These are phyloP conservation scores for Lophium mytilinum DNA, from an alignment of 495 filamentous ascomycete genomes.

Conservation along the genomic window DNA sequence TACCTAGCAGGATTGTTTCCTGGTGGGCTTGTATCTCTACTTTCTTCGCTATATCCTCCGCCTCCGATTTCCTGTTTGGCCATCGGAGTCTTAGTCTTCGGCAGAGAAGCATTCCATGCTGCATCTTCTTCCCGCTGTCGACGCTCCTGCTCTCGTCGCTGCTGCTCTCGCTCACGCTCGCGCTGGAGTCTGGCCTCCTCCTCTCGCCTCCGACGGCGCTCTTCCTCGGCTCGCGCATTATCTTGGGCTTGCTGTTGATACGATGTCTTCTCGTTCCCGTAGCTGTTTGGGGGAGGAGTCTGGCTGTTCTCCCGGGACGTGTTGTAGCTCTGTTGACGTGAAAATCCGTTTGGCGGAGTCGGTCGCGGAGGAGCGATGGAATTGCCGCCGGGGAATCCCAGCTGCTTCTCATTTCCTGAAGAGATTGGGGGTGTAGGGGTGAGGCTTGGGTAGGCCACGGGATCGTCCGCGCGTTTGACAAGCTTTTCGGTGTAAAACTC, in stretches of 20 bases:
- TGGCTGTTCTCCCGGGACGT: constrained; percentile 20
- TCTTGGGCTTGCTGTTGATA: constrained; percentile 12
- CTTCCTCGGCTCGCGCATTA: constrained; percentile 26
- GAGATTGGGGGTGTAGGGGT: constrained; percentile 56
- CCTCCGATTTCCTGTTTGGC: constrained; percentile 78
- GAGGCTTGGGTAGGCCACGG: constrained; percentile 63
- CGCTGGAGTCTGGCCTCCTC: constrained; percentile 36
- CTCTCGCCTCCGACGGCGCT: constrained; percentile 41
- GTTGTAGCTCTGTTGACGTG: constrained; percentile 40
- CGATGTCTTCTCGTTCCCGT: not conserved
- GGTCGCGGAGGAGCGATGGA: constrained; percentile 74
- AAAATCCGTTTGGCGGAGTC: constrained; percentile 46
- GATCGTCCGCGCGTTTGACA: constrained; percentile 76
- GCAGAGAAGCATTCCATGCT: constrained; percentile 78
- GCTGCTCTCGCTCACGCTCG: constrained; percentile 44
- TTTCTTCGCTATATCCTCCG: constrained; percentile 38
- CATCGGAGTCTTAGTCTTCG: constrained; percentile 62
- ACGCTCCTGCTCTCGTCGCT: constrained; percentile 45
- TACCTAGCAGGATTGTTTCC: constrained; percentile 49
- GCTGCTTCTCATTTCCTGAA: constrained; percentile 55
- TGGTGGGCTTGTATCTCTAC: constrained; percentile 33
- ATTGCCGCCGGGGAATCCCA: constrained; percentile 54
- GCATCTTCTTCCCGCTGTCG: constrained; percentile 61
- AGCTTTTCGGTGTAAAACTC: constrained; percentile 93
- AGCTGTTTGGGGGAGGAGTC: constrained; percentile 6